Base-by-base conservation (phyloP, 441 rosid species). In the Gossypium davidsonii region DNA sequence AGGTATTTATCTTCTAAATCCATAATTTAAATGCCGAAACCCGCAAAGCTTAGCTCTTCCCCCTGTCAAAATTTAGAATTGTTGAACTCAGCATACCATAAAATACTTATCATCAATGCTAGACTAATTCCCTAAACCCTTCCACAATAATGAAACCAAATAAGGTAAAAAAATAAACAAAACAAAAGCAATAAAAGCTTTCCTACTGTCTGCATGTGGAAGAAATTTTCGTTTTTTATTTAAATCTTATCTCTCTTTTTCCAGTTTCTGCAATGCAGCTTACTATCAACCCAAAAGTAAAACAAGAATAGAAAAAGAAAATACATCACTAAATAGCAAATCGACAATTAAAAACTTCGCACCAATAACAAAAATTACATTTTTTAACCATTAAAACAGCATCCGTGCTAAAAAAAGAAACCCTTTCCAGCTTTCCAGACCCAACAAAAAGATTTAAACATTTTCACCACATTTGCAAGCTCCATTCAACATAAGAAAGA, bases 1-100 rank as follows among this genome's bases (percentile, higher is more conserved):
- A 76, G 77, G 68, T 79, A 77, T 75, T 83, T 85, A 70, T 86
- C 89, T 74, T 86, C 89, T 66, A 82, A 53, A 56, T 88, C 88
- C 90, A 86, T 86, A 75, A 12, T 73, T 59, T 70, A 68, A 73
- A 77, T 69, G 74, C 74, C 3, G 57, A 58, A 37, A 78, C 53
- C 58, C 51, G 28, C 39, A 74, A 65, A 66, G 7, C 68, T 82
- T 61, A 34, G 68, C 78, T 55, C 73, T 72, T 77, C 80, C 56
- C 75, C 82, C 87, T 78, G 81, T 62, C 48, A 74, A 69, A 74
- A 71, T 61, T 11, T 68, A 69, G 44, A 65, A 79, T 53, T 6
- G 14, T 53, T 34, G 18, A 74, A 48, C 63, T 67, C 56, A 52
- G 48, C 39, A 61, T 44, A 37, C 42, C 61, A 2, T 3, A 12